Base-by-base conservation (phyloP, 768 basidiomycete genomes). In the Nidula microcarpa region DNA sequence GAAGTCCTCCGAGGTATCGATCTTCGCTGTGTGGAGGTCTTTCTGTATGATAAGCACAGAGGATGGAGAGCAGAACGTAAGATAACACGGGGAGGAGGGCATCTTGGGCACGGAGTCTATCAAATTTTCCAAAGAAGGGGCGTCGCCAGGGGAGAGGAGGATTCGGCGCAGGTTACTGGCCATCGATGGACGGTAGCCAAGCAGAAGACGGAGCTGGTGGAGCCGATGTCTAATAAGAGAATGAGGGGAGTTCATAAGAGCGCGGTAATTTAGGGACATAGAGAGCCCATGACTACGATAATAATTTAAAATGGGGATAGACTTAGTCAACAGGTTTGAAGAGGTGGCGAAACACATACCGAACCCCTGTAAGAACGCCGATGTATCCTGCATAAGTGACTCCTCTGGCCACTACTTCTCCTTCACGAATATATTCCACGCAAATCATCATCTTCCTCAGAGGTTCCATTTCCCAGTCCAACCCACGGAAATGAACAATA, bases 321-420 rank as follows among this genome's bases (percentile, higher is more conserved):
- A 8, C 16, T 17, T 11, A 33, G 10, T 46, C 23, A 33, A 43
- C 46, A 18, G 39, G 36, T 37, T 45, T 33, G 14, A 36, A 44
- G 13, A 13, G 11, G 43, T 33, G 50, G 23, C 3, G 23, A 30
- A 30, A 30, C 23, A 30, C 57, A 17, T 50, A 68, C 69, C 69
- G 63, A 30, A 74, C 73, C 9, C 71, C 73, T 2, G 72, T 74
- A 32, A 74, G 56, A 1, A 67, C 62, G 7, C 73, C 73, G 32
- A 68, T 59, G 51, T 73, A 73, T 11, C 73, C 72, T 33, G 72
- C 73, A 51, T 74, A 74, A 0, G 73, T 72, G 6, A 74, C 65
- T 23, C 62, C 63, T 53, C 72, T 72, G 7, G 73, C 73, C 11
- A 72, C 61, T 32, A 69, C 65, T 32, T 57, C 53, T 2, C 69